Conservation (phyloP, 768 basidiomycete species). For the Naematelia aurantialba region DNA sequence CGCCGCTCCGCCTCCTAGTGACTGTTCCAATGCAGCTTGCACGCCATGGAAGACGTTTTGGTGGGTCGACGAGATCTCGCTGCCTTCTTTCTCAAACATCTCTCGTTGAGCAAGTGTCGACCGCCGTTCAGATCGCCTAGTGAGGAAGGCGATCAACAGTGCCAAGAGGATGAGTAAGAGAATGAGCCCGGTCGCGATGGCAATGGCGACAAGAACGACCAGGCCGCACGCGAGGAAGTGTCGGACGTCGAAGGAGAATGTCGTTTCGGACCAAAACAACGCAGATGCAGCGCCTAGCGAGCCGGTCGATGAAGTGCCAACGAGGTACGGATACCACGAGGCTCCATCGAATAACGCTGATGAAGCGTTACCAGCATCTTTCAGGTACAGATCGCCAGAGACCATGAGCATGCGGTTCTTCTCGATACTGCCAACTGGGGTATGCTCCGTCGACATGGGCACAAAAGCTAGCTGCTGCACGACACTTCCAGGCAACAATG, state of each 20-base stretch:
- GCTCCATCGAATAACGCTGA: slow-evolving; percentile 83
- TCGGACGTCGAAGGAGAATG: slow-evolving; percentile 56
- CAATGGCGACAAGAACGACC: slow-evolving; percentile 95
- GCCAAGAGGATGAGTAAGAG: slow-evolving; percentile 47
- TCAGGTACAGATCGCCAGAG: slow-evolving; percentile 69
- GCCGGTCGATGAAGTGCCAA: slow-evolving; percentile 64
- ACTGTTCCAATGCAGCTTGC: slow-evolving; percentile 31
- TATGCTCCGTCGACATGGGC: slow-evolving; percentile 74
- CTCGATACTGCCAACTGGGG: slow-evolving; percentile 65
- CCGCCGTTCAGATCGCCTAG: slow-evolving; percentile 1
- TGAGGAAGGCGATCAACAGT: slow-evolving; percentile 36
- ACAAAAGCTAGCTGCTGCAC: slow-evolving; percentile 86
- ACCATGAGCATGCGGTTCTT: slow-evolving; percentile 84
- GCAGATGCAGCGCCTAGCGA: slow-evolving; percentile 66
- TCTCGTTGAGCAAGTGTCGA: background rate
- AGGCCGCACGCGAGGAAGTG: slow-evolving; percentile 87
- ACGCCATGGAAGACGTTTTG: slow-evolving; percentile 40
- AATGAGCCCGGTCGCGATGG: slow-evolving; percentile 82
- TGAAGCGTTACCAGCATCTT: slow-evolving; percentile 72
- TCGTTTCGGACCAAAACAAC: slow-evolving; percentile 61
- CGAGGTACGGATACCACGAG: slow-evolving; percentile 74
- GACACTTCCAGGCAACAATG: slow-evolving; percentile 61
- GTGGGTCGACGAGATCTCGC: slow-evolving; percentile 38
- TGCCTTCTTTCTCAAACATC: background rate
- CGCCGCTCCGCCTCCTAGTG: slow-evolving; percentile 21